These are phyloP conservation scores for Alnus rubra DNA, from an alignment of 306 rosid species.

Conservation along the genomic window DNA sequence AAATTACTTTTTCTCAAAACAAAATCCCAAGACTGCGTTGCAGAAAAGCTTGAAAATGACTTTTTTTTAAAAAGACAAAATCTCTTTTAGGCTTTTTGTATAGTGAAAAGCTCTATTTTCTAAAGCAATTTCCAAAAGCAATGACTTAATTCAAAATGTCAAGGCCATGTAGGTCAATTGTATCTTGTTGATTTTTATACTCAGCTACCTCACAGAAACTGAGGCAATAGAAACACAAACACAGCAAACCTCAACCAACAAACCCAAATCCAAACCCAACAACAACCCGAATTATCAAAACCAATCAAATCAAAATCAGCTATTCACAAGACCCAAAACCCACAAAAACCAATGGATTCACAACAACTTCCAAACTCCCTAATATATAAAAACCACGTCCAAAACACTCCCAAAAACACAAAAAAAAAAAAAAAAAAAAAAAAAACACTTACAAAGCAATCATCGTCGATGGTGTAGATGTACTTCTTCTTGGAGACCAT, in stretches of 20 bases:
- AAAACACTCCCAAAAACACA: not conserved
- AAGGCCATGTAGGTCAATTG: not conserved
- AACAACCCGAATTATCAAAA: not conserved
- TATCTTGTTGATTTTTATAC: not conserved
- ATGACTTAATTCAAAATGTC: not conserved
- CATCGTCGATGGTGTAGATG: constrained; percentile 84
- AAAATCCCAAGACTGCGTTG: no score
- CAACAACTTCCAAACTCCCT: constrained; percentile 10
- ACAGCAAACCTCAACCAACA: not conserved
- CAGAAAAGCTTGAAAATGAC: no score
- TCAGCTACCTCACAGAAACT: not conserved
- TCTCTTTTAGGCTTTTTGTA: no score
- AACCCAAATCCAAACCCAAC: no score
- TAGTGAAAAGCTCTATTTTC: no score
- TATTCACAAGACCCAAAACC: not conserved
- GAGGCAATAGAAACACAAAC: not conserved
- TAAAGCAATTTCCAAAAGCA: not conserved
- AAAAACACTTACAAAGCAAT: constrained; percentile 65
- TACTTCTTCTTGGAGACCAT: constrained; percentile 78
- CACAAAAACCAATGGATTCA: not conserved
- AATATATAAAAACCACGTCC: constrained; percentile 9
- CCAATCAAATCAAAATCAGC: not conserved
- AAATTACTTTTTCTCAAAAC: no score
- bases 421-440: no score
- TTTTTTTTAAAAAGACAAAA: no score